These are phyloP conservation scores for Pleurotus sapidus DNA, from an alignment of 768 basidiomycete genomes.

Conservation along the genomic window DNA sequence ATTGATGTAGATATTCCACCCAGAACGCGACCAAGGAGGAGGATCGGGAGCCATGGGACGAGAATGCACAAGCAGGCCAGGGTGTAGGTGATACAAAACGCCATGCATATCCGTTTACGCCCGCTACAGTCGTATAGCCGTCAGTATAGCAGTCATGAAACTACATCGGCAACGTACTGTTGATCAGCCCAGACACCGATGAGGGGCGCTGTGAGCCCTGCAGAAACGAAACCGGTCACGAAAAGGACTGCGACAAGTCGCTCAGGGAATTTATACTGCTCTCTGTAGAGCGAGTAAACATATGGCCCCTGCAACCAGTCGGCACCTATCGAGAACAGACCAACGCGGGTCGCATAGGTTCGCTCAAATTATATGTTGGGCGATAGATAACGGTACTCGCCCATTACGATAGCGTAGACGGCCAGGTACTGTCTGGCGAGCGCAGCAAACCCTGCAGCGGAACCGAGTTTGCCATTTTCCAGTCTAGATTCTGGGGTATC, in stretches of 20 bases:
- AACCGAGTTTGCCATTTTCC: slow-evolving; percentile 9
- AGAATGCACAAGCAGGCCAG: slow-evolving; percentile 58
- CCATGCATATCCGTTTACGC: slow-evolving; percentile 62
- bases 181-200: slow-evolving; percentile 80
- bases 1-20: slow-evolving; percentile 76
- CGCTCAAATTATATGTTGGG: neutral
- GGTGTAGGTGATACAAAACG: slow-evolving; percentile 68
- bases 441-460: slow-evolving; percentile 18
- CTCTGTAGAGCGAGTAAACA: slow-evolving; percentile 69
- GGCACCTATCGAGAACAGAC: slow-evolving; percentile 41
- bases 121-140: slow-evolving; percentile 39
- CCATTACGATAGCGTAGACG: slow-evolving; percentile 76
- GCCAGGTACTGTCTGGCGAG: slow-evolving; percentile 53
- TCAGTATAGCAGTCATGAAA: neutral
- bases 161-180: slow-evolving; percentile 41
- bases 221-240: slow-evolving; percentile 74
- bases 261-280: slow-evolving; percentile 64
- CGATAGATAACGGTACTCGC: slow-evolving; percentile 30
- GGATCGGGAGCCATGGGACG: slow-evolving; percentile 52
- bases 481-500: slow-evolving; percentile 10
- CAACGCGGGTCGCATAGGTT: neutral
- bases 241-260: slow-evolving; percentile 67
- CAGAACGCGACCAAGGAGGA: slow-evolving; percentile 61
- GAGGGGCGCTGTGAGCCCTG: slow-evolving; percentile 64
- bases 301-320: slow-evolving; percentile 85